Evolutionary conservation across 768 basidiomycete species (phyloP).

Genomic region (Mycena polygramma): DNA sequence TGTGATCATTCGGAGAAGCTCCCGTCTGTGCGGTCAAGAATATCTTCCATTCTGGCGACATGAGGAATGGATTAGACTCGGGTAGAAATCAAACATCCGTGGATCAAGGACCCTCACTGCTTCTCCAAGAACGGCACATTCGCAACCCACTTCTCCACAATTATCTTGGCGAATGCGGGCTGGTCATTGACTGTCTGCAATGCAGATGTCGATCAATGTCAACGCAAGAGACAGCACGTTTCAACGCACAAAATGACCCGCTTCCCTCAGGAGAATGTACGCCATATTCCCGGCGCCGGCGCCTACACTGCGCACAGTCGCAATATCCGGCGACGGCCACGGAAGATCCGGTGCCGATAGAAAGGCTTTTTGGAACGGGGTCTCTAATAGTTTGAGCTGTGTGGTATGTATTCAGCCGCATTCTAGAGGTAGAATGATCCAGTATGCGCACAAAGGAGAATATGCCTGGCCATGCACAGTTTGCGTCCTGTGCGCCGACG

Average conservation of each 20-base stretch:
- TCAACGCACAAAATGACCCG: constrained; percentile 48
- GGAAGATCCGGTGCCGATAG: constrained; percentile 43
- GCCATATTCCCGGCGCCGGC: constrained; percentile 50
- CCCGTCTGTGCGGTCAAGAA: too few relatives aligned
- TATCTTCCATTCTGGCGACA: too few relatives aligned
- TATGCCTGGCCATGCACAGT: constrained; percentile 45
- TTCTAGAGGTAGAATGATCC: too few relatives aligned
- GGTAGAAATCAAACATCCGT: too few relatives aligned
- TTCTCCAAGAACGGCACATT: constrained; percentile 30
- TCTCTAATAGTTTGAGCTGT: constrained; percentile 42
- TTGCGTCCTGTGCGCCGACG: constrained; percentile 46
- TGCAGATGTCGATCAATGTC: constrained; percentile 2
- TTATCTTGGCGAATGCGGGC: constrained; percentile 33
- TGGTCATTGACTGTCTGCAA: constrained; percentile 38
- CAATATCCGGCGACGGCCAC: constrained; percentile 41
- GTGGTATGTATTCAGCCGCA: too few relatives aligned
- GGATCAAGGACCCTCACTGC: too few relatives aligned
- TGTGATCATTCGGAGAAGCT: too few relatives aligned
- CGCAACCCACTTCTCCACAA: constrained; percentile 35
- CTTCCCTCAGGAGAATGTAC: constrained; percentile 44
- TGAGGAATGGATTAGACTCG: too few relatives aligned
- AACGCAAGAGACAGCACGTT: background rate
- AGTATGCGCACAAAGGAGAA: constrained; percentile 43
- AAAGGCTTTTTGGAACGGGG: constrained; percentile 44
- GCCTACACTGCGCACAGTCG: constrained; percentile 43